Evolutionary conservation across 768 basidiomycete genomes (phyloP), one percentile per base, ranked within the genome.

Genomic region (Agrocybe praecox): DNA sequence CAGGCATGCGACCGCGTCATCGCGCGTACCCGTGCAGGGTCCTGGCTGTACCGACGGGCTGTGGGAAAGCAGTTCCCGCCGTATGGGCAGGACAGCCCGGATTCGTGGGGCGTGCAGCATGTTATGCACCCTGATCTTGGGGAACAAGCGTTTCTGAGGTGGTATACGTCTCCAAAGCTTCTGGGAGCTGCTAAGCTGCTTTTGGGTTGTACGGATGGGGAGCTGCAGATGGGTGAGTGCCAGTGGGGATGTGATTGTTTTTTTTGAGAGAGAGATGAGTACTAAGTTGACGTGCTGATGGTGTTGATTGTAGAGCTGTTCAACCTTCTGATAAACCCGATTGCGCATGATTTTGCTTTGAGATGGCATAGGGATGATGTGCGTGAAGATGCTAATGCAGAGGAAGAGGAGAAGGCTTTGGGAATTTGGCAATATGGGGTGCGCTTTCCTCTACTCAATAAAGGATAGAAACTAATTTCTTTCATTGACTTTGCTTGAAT

Each of bases 361-460:
- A 76, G 89, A 36, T 92, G 90, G 89, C 91, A 92, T 67, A 81
- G 90, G 2, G 91, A 92, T 59, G 90, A 90, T 68, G 79, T 93
- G 6, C 73, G 69, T 24, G 85, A 85, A 63, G 73, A 76, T 21
- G 88, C 84, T 0, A 79, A 74, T 0, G 67, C 75, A 17, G 82
- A 86, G 12, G 87, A 92, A 59, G 91, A 92, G 62, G 67, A 65
- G 1, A 66, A 71, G 11, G 84, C 84, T 4, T 79, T 93, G 2
- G 68, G 70, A 9, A 70, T 80, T 32, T 88, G 85, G 81, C 82
- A 86, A 49, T 78, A 84, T 63, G 90, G 89, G 1, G 89, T 89
- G 74, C 18, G 80, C 72, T n/a, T 17, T 49, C 45, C 24, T 22
- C 36, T 21, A 2, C 29, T 53, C 17, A 29, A 9, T 29, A 4